phyloP scores from a whole-genome alignment of 352 stramenopile species.

The Globisporangium nunn region DNA sequence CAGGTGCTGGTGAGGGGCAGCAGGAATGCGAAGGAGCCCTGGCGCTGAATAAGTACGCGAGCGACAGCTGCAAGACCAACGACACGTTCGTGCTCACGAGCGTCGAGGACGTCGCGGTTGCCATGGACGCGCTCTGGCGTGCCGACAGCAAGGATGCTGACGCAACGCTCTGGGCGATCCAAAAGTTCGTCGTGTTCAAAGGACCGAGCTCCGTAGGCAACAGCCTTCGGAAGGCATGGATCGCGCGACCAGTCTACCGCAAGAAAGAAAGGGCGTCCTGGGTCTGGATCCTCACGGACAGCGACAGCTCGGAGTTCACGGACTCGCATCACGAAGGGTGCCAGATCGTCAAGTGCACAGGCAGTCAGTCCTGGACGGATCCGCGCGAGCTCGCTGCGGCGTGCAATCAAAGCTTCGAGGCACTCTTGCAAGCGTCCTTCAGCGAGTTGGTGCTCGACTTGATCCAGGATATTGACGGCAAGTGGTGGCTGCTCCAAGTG shows the following conservation, averaged over 20 bases:
- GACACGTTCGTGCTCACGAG: conserved; percentile 7
- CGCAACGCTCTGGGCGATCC: conserved; percentile 19
- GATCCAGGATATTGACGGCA: conserved; percentile 35
- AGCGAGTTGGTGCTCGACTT: conserved; percentile 50
- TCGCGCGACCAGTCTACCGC: conserved; percentile 39
- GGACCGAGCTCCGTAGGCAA: conserved; percentile 9
- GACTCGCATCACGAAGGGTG: conserved; percentile 23
- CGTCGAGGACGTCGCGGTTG: conserved; percentile 7
- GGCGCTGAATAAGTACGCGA: conserved; percentile 8
- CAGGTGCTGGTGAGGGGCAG: neutral
- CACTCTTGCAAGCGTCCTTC: conserved; percentile 29
- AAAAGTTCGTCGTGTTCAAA: conserved; percentile 43
- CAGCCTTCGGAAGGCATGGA: conserved; percentile 32
- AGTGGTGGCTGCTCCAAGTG: conserved; percentile 65
- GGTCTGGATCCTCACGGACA: conserved; percentile 50
- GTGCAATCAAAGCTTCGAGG: conserved; percentile 29
- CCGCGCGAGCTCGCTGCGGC: conserved; percentile 31
- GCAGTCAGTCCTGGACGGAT: conserved; percentile 41
- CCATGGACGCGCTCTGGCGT: conserved; percentile 12
- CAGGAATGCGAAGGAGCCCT: neutral
- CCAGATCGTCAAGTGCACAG: conserved; percentile 53
- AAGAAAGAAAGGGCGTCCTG: conserved; percentile 44
- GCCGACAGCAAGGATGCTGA: neutral
- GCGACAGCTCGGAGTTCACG: conserved; percentile 5
- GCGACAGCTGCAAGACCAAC: conserved; percentile 8